A percentile compares a stretch with the other conserved stretches of the same genome.
Evolutionary conservation across 2,329 filamentous ascomycete genomes (phyloP).

Genomic region (Aureobasidium sp.): DNA sequence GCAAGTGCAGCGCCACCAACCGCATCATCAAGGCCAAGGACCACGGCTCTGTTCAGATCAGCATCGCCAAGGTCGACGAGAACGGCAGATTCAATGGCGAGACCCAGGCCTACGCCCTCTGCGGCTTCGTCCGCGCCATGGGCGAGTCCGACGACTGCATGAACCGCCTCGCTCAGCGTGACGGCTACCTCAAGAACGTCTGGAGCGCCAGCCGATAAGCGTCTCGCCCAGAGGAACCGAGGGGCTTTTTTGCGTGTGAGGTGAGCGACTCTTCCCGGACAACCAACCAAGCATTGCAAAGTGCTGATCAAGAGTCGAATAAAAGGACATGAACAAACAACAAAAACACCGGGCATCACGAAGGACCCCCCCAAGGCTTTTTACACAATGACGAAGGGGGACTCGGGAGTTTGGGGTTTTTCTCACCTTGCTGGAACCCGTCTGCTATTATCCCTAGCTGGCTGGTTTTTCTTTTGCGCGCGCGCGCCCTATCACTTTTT

Average conservation of each 20-base stretch:
- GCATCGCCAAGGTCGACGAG: slow-evolving; percentile 97
- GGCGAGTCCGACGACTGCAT: slow-evolving; percentile 95
- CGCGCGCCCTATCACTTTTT: not conserved
- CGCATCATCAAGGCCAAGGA: slow-evolving; percentile 99
- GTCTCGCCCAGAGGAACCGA: slow-evolving; percentile 8
- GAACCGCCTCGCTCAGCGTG: slow-evolving; percentile 91
- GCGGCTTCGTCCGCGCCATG: slow-evolving; percentile 95
- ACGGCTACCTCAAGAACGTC: slow-evolving; percentile 94
- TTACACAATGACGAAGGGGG: not conserved
- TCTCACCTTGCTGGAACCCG: not conserved
- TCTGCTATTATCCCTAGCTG: not conserved
- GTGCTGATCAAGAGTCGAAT: not conserved
- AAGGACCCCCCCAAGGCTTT: not conserved
- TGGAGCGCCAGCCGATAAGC: slow-evolving; percentile 67
- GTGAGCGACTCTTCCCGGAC: not conserved
- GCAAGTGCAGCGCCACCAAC: slow-evolving; percentile 98
- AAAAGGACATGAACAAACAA: slow-evolving; percentile 4
- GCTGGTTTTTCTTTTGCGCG: not conserved
- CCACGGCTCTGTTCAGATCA: slow-evolving; percentile 97
- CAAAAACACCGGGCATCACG: slow-evolving; percentile 10
- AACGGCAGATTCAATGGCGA: slow-evolving; percentile 95
- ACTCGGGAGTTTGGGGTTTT: slow-evolving; percentile 5
- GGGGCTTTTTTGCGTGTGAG: slow-evolving; percentile 2
- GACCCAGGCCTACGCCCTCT: slow-evolving; percentile 95
- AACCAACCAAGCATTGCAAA: not conserved